Conservation (phyloP, 257 asterid genomes). For the Plectranthus barbatus region DNA sequence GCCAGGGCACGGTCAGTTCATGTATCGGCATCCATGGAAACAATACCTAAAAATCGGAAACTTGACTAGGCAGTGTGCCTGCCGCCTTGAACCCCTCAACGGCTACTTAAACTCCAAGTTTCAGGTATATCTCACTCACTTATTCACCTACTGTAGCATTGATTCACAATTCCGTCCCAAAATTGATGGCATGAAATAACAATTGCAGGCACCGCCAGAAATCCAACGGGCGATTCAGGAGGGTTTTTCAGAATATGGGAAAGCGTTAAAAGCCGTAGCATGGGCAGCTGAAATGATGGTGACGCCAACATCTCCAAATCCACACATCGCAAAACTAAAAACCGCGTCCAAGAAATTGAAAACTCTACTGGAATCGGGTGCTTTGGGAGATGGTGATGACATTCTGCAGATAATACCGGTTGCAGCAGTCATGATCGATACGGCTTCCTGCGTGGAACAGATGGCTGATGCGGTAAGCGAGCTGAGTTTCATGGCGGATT, state of each 20-base stretch:
- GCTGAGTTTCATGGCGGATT: slow-evolving; percentile 48
- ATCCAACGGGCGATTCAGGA: slow-evolving; percentile 18
- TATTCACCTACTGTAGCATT: too few relatives aligned
- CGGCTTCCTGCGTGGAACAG: slow-evolving; percentile 31
- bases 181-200: neutral
- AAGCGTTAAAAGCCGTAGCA: slow-evolving; percentile 48
- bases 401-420: slow-evolving; percentile 35
- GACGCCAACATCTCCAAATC: slow-evolving; percentile 24
- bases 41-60: slow-evolving; percentile 65
- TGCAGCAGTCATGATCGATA: slow-evolving; percentile 45
- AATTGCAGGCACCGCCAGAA: slow-evolving; percentile 36
- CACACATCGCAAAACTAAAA: slow-evolving; percentile 33
- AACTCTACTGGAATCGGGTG: slow-evolving; percentile 30
- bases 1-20: slow-evolving; percentile 75
- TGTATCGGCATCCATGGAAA: slow-evolving; percentile 75
- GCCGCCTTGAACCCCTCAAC: slow-evolving; percentile 41
- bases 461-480: slow-evolving; percentile 50
- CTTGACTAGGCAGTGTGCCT: slow-evolving; percentile 58
- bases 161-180: too few relatives aligned
- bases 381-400: slow-evolving; percentile 19
- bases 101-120: slow-evolving; percentile 33
- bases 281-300: slow-evolving; percentile 37
- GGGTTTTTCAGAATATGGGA: slow-evolving; percentile 34
- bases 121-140: slow-evolving; percentile 22
- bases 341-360: slow-evolving; percentile 31